A percentile compares a stretch with the other conserved stretches of the same genome.
Evolutionary conservation across 441 rosid genomes (phyloP).

Genomic region (Populus hybrid): DNA sequence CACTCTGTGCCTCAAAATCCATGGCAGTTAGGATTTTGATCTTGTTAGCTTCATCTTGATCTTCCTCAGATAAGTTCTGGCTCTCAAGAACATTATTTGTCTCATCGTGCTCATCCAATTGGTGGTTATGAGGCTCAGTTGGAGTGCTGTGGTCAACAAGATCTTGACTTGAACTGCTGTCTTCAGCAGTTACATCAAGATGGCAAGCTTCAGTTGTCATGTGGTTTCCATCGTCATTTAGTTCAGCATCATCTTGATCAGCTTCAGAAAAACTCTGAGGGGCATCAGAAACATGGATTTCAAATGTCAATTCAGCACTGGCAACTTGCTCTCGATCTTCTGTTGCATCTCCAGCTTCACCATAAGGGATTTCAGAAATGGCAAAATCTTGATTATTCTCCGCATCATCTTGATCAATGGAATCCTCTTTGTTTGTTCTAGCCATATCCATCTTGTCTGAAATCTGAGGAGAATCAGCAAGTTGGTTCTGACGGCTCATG

Average conservation of each 20-base stretch:
- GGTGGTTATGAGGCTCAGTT: constrained; percentile 10
- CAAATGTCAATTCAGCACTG: neutral
- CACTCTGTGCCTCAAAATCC: constrained; percentile 25
- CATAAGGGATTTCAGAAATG: constrained; percentile 10
- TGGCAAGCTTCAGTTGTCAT: constrained; percentile 1
- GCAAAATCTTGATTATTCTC: neutral
- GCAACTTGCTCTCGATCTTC: constrained; percentile 15
- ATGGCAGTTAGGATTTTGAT: constrained; percentile 7
- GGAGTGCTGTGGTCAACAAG: constrained; percentile 12
- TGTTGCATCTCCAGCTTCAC: constrained; percentile 19
- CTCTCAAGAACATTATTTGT: constrained; percentile 11
- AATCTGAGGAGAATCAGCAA: constrained; percentile 16
- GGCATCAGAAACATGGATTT: constrained; percentile 16
- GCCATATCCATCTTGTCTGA: constrained; percentile 6
- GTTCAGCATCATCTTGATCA: constrained; percentile 8
- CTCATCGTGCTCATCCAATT: constrained; percentile 12
- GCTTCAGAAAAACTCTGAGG: constrained; percentile 7
- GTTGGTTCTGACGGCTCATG: neutral
- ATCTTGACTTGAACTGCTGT: constrained; percentile 10
- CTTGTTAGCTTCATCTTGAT: constrained; percentile 20
- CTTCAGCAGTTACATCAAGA: constrained; percentile 16
- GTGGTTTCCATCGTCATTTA: constrained; percentile 11
- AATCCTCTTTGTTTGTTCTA: constrained; percentile 6
- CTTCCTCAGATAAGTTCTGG: constrained; percentile 22
- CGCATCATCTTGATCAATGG: no score